Evolutionary conservation across 179 eudicot species (phyloP), one percentile per base, ranked within the genome.

Genomic region (Vitellaria paradoxa): DNA sequence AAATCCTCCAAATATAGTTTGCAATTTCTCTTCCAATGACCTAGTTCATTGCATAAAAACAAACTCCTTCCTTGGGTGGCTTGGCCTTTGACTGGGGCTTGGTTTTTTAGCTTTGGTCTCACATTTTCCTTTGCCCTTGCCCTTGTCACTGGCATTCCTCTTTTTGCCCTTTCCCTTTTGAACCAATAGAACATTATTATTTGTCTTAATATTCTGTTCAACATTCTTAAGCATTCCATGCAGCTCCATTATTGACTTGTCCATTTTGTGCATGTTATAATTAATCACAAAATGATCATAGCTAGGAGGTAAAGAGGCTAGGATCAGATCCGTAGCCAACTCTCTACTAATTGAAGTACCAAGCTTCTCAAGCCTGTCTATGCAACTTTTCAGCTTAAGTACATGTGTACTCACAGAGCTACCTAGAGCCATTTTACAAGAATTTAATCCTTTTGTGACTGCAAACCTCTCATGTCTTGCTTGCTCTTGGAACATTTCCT

Each of bases 21-120:
- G 55, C 77, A 76, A 12, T 76, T 76, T 20, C 71, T 65, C 23
- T 65, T 76, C 63, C 61, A 76, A 49, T 76, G 78, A 3, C 76
- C 21, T 57, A 9, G 37, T 49, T 26, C 20, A 12, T 26, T 14
- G 30, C 15, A 55, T 21, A 0, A 11, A 18, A 52, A 4, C 53
- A 50, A 20, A 10, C 30, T 12, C 40, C 37, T 2, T 30, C 37
- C 2, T 30, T 30, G 37, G 37, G 37, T 30, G 37, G 37, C 2
- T 30, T 30, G 2, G 37, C 37, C 37, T 30, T 30, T 30, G 37
- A 2, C 2, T 30, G 1, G 37, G 37, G 37, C 2, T 30, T 30
- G 37, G 37, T 1, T 30, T 30, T 30, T 30, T 1, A 30, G 37
- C 63, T 24, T 49, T 50, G 37, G 24, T 7, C 37, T 30, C 2